phyloP scores from a whole-genome alignment of 495 filamentous ascomycete genomes.

The Talaromyces trachyspermus region DNA sequence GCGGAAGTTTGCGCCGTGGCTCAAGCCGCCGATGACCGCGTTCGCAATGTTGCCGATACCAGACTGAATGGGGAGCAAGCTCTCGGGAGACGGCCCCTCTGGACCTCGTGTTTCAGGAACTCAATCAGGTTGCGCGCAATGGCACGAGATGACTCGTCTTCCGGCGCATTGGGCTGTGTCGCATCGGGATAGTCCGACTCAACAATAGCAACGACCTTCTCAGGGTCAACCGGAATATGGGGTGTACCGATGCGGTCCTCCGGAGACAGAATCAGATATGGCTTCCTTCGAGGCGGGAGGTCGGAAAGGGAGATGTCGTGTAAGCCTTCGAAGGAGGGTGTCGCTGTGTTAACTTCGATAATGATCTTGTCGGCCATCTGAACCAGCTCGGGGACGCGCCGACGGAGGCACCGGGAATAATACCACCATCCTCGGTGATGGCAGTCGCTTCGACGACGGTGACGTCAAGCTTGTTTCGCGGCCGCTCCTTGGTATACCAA shows the following conservation, averaged over 20 bases:
- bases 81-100: conserved; percentile 68
- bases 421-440: conserved; percentile 88
- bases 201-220: conserved; percentile 79
- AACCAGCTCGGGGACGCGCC: conserved; percentile 82
- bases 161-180: conserved; percentile 68
- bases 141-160: conserved; percentile 61
- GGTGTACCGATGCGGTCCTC: conserved; percentile 77
- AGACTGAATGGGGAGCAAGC: conserved; percentile 76
- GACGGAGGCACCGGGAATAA: conserved; percentile 82
- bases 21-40: conserved; percentile 79
- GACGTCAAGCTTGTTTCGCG: conserved; percentile 68
- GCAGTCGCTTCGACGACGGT: conserved; percentile 81
- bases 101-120: conserved; percentile 77
- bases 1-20: conserved; percentile 70
- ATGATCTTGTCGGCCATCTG: conserved; percentile 91
- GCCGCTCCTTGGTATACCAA: conserved; percentile 73
- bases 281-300: conserved; percentile 72
- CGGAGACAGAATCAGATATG: conserved; percentile 74
- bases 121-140: conserved; percentile 81
- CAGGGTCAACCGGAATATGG: conserved; percentile 82
- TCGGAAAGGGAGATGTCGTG: conserved; percentile 89
- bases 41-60: conserved; percentile 95
- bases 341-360: conserved; percentile 85
- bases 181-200: conserved; percentile 81
- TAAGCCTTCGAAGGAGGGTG: conserved; percentile 78